Evolutionary conservation across 2,329 filamentous ascomycete species (phyloP), one percentile per base, ranked within the genome.

Genomic region (Stemphylium lycopersici): DNA sequence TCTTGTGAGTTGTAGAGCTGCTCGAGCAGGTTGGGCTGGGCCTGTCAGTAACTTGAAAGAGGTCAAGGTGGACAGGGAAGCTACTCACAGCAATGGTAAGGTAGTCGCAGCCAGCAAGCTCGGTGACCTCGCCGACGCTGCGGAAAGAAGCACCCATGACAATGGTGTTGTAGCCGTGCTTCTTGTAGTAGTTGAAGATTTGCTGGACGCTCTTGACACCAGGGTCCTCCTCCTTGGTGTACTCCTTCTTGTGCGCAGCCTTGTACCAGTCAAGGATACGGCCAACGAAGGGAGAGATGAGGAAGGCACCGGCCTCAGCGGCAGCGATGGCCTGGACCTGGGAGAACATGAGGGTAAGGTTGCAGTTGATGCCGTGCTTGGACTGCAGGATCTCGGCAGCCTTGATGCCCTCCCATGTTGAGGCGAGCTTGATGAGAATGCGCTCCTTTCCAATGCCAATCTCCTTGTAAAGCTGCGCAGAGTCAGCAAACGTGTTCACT

Each of bases 151-250:
- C 95, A 75, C 95, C 95, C 95, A 99, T 99, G 81, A 99, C 95
- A 71, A 98, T 97, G 79, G 95, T 99, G 73, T 96, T 96, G 89
- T 99, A 97, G 79, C 90, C 91, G 79, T 83, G 91, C 86, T 98
- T 98, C 91, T 99, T 99, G 90, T 99, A 99, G 90, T 99, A 99
- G 87, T 99, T 95, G 88, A 89, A 99, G 83, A 99, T 99, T 79
- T 73, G 76, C 85, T 93, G 85, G 75, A 99, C 95, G 66, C 90
- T 93, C 83, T 91, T 86, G 79, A 99, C 95, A 84, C 95, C 95
- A 53, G 95, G 95, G 84, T 99, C 95, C 78, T 96, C 90, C 79
- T 90, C 82, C 78, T 91, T 86, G 77, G 83, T 74, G 87, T 93
- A 99, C 67, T 95, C 90, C 86, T 96, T 93, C 88, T 96, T 96